Base-by-base conservation (phyloP, 768 basidiomycete genomes). In the Megacollybia marginata region DNA sequence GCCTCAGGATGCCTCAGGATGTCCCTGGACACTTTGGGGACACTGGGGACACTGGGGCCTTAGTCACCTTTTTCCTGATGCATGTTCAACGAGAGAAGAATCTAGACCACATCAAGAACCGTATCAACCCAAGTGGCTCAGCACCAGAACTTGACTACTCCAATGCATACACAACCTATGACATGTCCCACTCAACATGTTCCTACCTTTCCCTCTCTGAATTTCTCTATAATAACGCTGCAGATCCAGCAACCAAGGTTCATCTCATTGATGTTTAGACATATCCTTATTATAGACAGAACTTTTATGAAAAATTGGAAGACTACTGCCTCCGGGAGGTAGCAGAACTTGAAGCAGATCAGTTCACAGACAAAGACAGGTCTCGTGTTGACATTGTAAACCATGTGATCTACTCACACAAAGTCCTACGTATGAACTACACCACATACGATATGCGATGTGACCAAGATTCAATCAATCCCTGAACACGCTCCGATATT, bases 391-490 rank as follows among this genome's bases (percentile, higher is more conserved):
- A 40, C 13, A 13, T 40, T 13, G 3, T 40, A 18, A 13, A 18
- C 35, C 10, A 40, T 18, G 18, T 15, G 2, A 40, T 40, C 38
- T 40, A 40, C 18, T 13, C 38, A 5, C 38, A 40, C 38, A 40
- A 40, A 8, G 44, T 44, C 13, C 44, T 44, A 2, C 8, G 43
- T 11, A 44, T 71, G 44, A 65, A 69, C 56, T 71, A 69, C 48
- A 71, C 67, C 0, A 68, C 68, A 9, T 74, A 72, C 8, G 38
- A 40, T 8, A 40, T 40, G 38, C 8, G 38, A 13, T 18, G 38
- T 15, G 38, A 8, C 38, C 68, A 71, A 51, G 71, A 75, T 44
- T 40, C 54, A 0, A 53, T 74, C 33, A 69, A 71, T 42, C 57
- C 62, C 5, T 20, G 48, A 1, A 64, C 56, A 0, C 58, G 67